Evolutionary conservation across 2,329 filamentous ascomycete genomes (phyloP).

Genomic region (Dactylellina drechsleri): DNA sequence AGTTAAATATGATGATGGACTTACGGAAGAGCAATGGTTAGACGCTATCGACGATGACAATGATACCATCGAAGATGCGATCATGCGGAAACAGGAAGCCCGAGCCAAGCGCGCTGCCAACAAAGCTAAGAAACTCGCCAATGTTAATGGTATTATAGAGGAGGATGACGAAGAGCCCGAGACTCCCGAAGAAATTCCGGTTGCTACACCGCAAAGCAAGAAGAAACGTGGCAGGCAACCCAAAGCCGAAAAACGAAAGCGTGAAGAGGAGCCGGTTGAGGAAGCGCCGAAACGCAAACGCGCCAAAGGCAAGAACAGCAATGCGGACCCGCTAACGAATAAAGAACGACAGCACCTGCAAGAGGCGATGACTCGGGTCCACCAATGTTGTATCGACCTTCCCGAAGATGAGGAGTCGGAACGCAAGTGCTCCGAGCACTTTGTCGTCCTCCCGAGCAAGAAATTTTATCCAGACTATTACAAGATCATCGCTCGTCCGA

Average conservation of each 20-base stretch:
- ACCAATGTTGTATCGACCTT: slow-evolving; percentile 81
- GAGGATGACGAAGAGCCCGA: slow-evolving; percentile 82
- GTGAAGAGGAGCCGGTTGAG: slow-evolving; percentile 75
- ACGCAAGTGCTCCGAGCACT: slow-evolving; percentile 63
- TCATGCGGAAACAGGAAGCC: slow-evolving; percentile 85
- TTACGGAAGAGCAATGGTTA: slow-evolving; percentile 98
- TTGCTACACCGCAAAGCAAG: slow-evolving; percentile 70
- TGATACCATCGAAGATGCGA: slow-evolving; percentile 90
- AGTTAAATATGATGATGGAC: slow-evolving; percentile 94
- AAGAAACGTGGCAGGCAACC: slow-evolving; percentile 86
- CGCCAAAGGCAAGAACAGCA: slow-evolving; percentile 63
- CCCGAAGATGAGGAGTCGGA: slow-evolving; percentile 69
- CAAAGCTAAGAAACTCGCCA: slow-evolving; percentile 70
- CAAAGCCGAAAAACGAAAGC: slow-evolving; percentile 85
- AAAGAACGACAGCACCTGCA: slow-evolving; percentile 82
- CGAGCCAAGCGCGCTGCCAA: slow-evolving; percentile 83
- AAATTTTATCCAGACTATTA: slow-evolving; percentile 95
- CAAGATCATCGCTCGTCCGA: slow-evolving; percentile 87
- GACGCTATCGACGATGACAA: slow-evolving; percentile 98
- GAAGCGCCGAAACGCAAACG: slow-evolving; percentile 75
- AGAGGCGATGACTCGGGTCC: slow-evolving; percentile 78
- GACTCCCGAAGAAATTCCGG: slow-evolving; percentile 66
- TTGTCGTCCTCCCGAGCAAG: slow-evolving; percentile 89
- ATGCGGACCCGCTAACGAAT: slow-evolving; percentile 71
- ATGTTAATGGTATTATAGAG: slow-evolving; percentile 70